Evolutionary conservation across 2,329 filamentous ascomycete species (phyloP).

Genomic region (Seiridium cupressi): DNA sequence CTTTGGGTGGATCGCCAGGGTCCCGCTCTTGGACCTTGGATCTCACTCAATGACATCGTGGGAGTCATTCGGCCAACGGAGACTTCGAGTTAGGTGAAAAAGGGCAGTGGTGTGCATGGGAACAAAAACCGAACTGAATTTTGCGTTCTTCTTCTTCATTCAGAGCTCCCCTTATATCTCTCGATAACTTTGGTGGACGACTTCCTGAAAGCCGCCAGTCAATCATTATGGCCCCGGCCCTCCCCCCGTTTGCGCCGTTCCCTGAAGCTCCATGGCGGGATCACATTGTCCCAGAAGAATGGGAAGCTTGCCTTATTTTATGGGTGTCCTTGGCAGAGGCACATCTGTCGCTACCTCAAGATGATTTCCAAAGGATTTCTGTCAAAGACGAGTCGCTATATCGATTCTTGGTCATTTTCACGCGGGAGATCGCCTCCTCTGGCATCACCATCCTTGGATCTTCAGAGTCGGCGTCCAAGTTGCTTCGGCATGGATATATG

Average conservation of each 20-base stretch:
- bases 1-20: neutral
- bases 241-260: slow-evolving; percentile 77
- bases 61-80: slow-evolving; percentile 8
- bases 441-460: slow-evolving; percentile 32
- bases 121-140: no score
- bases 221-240: slow-evolving; percentile 34
- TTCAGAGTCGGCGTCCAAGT: slow-evolving; percentile 32
- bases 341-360: slow-evolving; percentile 58
- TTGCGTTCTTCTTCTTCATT: no score
- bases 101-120: no score
- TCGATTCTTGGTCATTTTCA: slow-evolving; percentile 66
- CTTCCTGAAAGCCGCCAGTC: no score
- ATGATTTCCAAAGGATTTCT: slow-evolving; percentile 51
- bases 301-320: slow-evolving; percentile 73
- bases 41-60: slow-evolving; percentile 5
- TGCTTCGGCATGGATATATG: slow-evolving; percentile 65
- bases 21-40: neutral
- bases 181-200: no score
- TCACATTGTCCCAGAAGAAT: slow-evolving; percentile 67
- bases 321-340: slow-evolving; percentile 70
- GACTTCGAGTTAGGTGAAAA: no score
- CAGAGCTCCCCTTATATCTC: no score
- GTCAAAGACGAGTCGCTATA: slow-evolving; percentile 57
- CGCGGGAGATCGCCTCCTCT: slow-evolving; percentile 49
- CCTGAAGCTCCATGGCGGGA: slow-evolving; percentile 67